Base-by-base conservation (phyloP, 2,329 filamentous ascomycete genomes). In the Dactylellina sp. region DNA sequence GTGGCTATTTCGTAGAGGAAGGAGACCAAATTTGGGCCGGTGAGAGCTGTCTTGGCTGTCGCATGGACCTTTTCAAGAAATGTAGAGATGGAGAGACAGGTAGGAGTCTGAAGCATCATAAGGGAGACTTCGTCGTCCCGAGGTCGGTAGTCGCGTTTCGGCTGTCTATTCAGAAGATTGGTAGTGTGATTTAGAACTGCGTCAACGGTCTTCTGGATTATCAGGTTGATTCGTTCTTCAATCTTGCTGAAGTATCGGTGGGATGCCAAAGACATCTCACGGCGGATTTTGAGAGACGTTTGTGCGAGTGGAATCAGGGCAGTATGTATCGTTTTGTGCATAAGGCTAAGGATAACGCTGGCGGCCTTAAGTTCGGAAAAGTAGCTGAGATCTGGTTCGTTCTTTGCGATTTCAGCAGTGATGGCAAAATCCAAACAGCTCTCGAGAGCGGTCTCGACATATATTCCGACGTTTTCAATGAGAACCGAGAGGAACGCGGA, bases 101-200 rank as follows among this genome's bases (percentile, higher is more conserved):
- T 96, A 63, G 89, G 86, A 1, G 95, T 97, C 80, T 97, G 91
- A 16, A 96, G 84, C 71, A 89, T 89, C 79, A 95, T 92, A 59
- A 92, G 83, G 18, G 85, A 82, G 52, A 90, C 79, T 64, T 91
- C 89, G 64, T 89, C 89, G 80, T 97, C 93, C 75, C 87, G 89
- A n/a, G 93, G 93, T 7, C 92, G 86, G 82, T 96, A 97, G 80
- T 97, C 93, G 32, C 89, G 89, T 81, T 95, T 96, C 83, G 91
- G 93, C 80, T 97, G 93, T 47, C 86, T 86, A 12, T 87, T 84
- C 11, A 97, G 86, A 4, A 91, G 86, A 79, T 89, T 91, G 71
- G 85, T 82, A 24, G 91, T 87, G 89, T 91, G 96, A 77, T 91
- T 89, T 56, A 94, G 81, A 3, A 91, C 87, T 20, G 91, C 91